Base-by-base conservation (phyloP, 306 rosid genomes). In the Gleditsia sinensis region DNA sequence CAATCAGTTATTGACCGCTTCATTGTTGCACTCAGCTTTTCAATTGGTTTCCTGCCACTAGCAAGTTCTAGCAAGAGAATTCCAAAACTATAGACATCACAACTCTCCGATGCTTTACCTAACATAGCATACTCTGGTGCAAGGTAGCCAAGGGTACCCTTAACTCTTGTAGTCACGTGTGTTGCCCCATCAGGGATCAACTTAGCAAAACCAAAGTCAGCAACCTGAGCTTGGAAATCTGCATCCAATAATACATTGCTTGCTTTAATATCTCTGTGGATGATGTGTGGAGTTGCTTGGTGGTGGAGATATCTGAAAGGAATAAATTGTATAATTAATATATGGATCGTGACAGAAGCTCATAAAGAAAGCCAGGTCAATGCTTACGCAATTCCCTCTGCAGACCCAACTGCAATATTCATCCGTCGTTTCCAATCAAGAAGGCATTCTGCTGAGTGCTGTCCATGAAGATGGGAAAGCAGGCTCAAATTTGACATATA, bases 51-150 rank as follows among this genome's bases (percentile, higher is more conserved):
- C 79, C 24, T 83, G 66, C 97, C 93, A 37, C 84, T 83, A 1
- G 86, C 90, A 8, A 92, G 90, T 78, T 92, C 97, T 20, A 92
- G 86, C 75, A 92, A 81, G 51, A 92, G 97, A 83, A 92, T 88
- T 49, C 97, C 97, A 33, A 86, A 92, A 82, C 96, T 86, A 82
- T 84, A 92, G 55, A 92, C 96, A 74, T 92, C 96, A 63, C 93
- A 92, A 77, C 92, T 83, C 79, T 86, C 93, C 0, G 87, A 84
- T 46, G 96, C 93, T 81, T 89, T 86, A 36, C 97, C 97, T 65
- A 89, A 73, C 96, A 89, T 89, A 1, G 90, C 93, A 66, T 92
- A 92, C 80, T 92, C 96, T 3, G 96, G 97, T 21, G 96, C 96
- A 36, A 92, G 97, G 82, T 92, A 92, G 63, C 97, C 96, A 1